Percentiles rank a stretch among this genome's conserved stretches.
phyloP scores from a whole-genome alignment of 2,329 filamentous ascomycete species.

The Arthrobotrys sphaeroides region DNA sequence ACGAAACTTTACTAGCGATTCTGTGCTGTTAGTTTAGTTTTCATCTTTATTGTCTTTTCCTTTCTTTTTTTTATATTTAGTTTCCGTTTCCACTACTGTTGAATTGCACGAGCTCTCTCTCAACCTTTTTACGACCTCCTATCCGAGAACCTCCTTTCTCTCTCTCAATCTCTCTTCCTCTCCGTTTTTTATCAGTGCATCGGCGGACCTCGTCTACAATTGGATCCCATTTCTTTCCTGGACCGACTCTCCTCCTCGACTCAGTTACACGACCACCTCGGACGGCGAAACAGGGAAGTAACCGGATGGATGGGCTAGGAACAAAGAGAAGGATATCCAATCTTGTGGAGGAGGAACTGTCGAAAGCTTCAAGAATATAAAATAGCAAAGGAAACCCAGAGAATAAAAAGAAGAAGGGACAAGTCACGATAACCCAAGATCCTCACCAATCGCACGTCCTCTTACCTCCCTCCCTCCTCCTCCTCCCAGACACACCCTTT shows the following conservation, averaged over 20 bases:
- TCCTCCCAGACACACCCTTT: constrained; percentile 14
- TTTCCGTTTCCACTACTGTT: constrained; percentile 11
- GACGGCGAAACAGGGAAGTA: constrained; percentile 1
- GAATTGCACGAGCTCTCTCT: constrained; percentile 35
- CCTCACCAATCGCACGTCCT: constrained; percentile 20
- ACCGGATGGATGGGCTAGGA: neutral
- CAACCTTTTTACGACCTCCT: constrained; percentile 30
- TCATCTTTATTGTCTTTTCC: constrained; percentile 23
- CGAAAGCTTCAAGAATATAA: constrained; percentile 1
- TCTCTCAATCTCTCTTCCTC: constrained; percentile 24
- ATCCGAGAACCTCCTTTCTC: constrained; percentile 14
- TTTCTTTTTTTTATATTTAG: constrained; percentile 22
- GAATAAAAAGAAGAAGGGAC: constrained; percentile 9
- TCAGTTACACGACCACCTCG: constrained; percentile 5
- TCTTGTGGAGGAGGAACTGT: constrained; percentile 2
- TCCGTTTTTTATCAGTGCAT: constrained; percentile 33
- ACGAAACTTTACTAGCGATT: constrained; percentile 50
- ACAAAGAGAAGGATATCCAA: neutral
- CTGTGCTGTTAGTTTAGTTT: constrained; percentile 51
- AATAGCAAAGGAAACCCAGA: neutral
- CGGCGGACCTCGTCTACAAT: constrained; percentile 14
- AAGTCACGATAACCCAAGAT: constrained; percentile 33
- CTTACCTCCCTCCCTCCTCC: constrained; percentile 9
- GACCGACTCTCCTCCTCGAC: constrained; percentile 11
- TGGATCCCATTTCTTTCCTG: constrained; percentile 8